Evolutionary conservation across 306 rosid genomes (phyloP).

Genomic region (Geum urbanum): DNA sequence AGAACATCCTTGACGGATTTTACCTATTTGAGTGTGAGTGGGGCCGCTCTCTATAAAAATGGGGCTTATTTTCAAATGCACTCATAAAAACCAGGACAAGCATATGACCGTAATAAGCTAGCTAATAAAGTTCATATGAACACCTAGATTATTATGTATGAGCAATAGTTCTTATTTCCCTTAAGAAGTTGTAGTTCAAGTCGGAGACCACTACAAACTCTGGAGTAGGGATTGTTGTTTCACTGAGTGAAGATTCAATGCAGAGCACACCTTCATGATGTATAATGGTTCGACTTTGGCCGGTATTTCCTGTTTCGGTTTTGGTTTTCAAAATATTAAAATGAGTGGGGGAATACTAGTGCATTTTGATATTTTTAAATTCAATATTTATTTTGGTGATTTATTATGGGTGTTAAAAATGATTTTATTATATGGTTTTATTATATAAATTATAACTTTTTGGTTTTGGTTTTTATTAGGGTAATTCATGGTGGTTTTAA

Average conservation of each 20-base stretch:
- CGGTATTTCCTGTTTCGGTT: not conserved
- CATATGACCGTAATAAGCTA: not conserved
- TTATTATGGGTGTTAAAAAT: no score
- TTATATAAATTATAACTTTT: no score
- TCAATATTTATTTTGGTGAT: no score
- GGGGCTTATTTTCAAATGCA: not conserved
- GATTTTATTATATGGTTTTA: no score
- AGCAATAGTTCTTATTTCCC: not conserved
- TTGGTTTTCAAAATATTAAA: not conserved
- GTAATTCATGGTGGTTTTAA: no score
- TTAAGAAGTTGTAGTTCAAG: not conserved
- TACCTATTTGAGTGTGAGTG: conserved; percentile 8
- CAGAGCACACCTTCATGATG: not conserved
- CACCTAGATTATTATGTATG: not conserved
- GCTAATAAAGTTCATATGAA: not conserved
- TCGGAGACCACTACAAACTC: not conserved
- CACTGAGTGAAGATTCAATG: conserved; percentile 9
- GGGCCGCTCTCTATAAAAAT: not conserved
- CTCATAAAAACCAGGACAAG: not conserved
- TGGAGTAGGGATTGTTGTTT: conserved; percentile 1
- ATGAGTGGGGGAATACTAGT: no score
- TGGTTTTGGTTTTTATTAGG: no score
- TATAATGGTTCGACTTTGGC: not conserved
- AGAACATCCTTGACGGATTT: not conserved
- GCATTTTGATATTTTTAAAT: no score